Conservation (phyloP, 2,329 filamentous ascomycete genomes). For the Thelonectria discophora region DNA sequence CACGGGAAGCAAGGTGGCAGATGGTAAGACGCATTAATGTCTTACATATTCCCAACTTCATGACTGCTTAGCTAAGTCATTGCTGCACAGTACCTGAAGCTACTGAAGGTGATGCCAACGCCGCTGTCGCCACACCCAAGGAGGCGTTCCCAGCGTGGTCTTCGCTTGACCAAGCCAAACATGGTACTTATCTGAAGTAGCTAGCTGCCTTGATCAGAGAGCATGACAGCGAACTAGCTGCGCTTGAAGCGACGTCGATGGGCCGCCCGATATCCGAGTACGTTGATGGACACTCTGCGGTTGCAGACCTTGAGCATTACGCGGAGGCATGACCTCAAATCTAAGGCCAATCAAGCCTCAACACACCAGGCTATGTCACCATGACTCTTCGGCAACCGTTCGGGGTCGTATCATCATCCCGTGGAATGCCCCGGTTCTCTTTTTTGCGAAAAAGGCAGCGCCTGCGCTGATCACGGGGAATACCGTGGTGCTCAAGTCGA, state of each 20-base stretch:
- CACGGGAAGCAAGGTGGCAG: slow-evolving; percentile 27
- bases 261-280: slow-evolving; percentile 30
- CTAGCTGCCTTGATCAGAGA: slow-evolving; percentile 55
- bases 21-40: slow-evolving; percentile 15
- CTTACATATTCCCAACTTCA: not conserved
- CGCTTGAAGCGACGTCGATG: slow-evolving; percentile 32
- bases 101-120: slow-evolving; percentile 56
- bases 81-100: slow-evolving; percentile 46
- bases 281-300: slow-evolving; percentile 50
- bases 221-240: slow-evolving; percentile 53
- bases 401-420: slow-evolving; percentile 67
- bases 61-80: not conserved
- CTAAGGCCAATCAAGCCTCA: slow-evolving; percentile 56
- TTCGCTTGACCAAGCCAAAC: slow-evolving; percentile 48
- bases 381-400: slow-evolving; percentile 59
- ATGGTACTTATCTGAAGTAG: slow-evolving; percentile 54
- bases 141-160: slow-evolving; percentile 59
- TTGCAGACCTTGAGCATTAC: slow-evolving; percentile 51
- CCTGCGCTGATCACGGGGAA: slow-evolving; percentile 34
- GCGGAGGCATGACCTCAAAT: slow-evolving; percentile 52
- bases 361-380: slow-evolving; percentile 57
- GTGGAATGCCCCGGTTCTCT: slow-evolving; percentile 62
- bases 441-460: slow-evolving; percentile 53
- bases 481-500: slow-evolving; percentile 33
- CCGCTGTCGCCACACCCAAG: slow-evolving; percentile 58